Base-by-base conservation (phyloP, 2,329 filamentous ascomycete species). In the Madurella mycetomatis region DNA sequence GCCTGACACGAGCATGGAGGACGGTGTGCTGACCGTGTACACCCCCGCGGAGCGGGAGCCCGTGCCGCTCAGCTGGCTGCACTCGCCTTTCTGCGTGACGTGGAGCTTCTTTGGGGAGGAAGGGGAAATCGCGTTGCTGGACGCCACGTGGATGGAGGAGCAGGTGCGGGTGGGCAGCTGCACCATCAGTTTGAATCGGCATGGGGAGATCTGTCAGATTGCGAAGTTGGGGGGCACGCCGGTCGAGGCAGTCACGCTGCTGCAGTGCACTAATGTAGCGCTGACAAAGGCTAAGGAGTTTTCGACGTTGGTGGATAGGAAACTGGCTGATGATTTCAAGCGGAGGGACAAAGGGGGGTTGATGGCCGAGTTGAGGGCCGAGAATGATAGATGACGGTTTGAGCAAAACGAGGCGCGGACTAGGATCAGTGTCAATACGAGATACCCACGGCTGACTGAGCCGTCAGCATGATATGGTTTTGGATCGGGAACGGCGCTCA, bases 181-280 rank as follows among this genome's bases (percentile, higher is more conserved):
- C 64, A 89, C 89, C 7, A 83, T 97, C 65, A 92, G 90, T 52
- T 80, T 96, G 71, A 96, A 96, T 72, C 85, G 84, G 66, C 87
- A 92, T 66, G 92, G 92, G 19, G 92, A 96, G 74, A 83, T 96
- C 41, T 95, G 91, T 65, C 90, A 95, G 71, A 82, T 96, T 56
- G 86, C 91, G 31, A 99, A 99, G 75, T 83, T 94, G 55, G 92
- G 92, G 19, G 94, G 94, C 25, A 80, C 82, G 17, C 82, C 91
- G 0, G 82, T 96, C 12, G 89, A 96, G 68, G 91, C 92, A 1
- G 75, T 92, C 56, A 76, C 81, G 34, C 73, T 97, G 62, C 75
- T 99, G 61, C 82, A 85, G 63, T 95, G 89, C 72, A 85, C 87
- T 1, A 84, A 81, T 52, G 73, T 86, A 54, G 91, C 92, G 11